Evolutionary conservation across 179 eudicot genomes (phyloP).

Genomic region (Nepenthes alata): DNA sequence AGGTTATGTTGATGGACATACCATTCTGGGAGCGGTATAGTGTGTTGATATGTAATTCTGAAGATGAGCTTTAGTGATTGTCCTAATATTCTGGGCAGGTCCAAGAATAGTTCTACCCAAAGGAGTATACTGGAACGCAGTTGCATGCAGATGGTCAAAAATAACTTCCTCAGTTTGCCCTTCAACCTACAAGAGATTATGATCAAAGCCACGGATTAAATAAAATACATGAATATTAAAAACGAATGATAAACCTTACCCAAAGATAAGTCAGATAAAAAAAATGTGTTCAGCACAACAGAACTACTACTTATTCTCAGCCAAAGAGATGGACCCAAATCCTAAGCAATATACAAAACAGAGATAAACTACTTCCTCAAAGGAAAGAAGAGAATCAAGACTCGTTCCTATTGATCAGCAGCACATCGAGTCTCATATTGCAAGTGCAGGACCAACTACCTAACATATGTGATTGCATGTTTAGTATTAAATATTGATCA

Average conservation of each 20-base stretch:
- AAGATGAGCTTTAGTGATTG: slow-evolving; percentile 33
- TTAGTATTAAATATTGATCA: too few species aligned
- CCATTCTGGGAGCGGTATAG: slow-evolving; percentile 44
- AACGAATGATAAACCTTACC: not conserved
- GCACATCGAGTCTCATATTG: too few species aligned
- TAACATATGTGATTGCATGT: too few species aligned
- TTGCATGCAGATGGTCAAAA: slow-evolving; percentile 45
- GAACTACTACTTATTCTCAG: too few species aligned
- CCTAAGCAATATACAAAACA: too few species aligned
- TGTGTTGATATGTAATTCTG: slow-evolving; percentile 33
- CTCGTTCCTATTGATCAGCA: too few species aligned
- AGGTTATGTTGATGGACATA: slow-evolving; percentile 1
- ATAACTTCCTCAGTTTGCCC: slow-evolving; percentile 38
- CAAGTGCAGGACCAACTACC: too few species aligned
- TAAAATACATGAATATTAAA: not conserved
- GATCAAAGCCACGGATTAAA: not conserved
- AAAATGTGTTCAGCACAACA: too few species aligned
- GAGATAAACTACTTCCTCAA: too few species aligned
- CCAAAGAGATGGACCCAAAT: too few species aligned
- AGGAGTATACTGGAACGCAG: slow-evolving; percentile 39
- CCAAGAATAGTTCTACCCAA: slow-evolving; percentile 41
- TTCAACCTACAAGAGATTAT: slow-evolving; percentile 24
- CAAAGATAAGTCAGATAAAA: not conserved
- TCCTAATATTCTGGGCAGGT: slow-evolving; percentile 30
- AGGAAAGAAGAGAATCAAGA: too few species aligned